Evolutionary conservation across 2,329 filamentous ascomycete species (phyloP).

Genomic region (Sporothrix pseudoabietina): DNA sequence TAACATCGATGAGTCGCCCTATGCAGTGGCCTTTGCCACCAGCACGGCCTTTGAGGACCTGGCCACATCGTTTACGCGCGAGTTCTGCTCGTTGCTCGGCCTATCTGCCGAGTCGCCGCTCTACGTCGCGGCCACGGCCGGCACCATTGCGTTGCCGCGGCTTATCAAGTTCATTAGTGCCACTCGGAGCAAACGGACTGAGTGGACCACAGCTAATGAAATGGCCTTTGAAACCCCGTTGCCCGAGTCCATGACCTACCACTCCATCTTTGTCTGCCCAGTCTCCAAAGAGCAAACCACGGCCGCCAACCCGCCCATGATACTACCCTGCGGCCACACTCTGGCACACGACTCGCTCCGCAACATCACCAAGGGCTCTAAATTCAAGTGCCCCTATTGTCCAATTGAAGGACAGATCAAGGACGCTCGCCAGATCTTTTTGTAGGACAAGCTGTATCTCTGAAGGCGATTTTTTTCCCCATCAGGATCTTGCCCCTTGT

Average conservation of each 20-base stretch:
- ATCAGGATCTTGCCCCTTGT: neutral
- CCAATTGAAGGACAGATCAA: conserved; percentile 77
- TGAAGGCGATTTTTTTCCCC: neutral
- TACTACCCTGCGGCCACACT: conserved; percentile 94
- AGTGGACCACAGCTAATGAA: conserved; percentile 92
- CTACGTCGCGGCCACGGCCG: conserved; percentile 89
- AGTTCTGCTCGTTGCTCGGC: conserved; percentile 90
- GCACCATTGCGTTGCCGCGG: conserved; percentile 85
- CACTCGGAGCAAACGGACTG: conserved; percentile 85
- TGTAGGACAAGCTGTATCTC: conserved; percentile 46
- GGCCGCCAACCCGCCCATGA: conserved; percentile 90
- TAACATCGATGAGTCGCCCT: conserved; percentile 77
- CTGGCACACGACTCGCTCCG: conserved; percentile 82
- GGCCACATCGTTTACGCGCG: conserved; percentile 81
- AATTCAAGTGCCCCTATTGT: conserved; percentile 97
- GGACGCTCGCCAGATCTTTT: conserved; percentile 73
- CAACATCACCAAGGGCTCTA: conserved; percentile 72
- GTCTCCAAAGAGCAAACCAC: conserved; percentile 97
- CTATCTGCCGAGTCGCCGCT: conserved; percentile 89
- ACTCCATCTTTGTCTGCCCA: conserved; percentile 96
- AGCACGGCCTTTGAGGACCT: conserved; percentile 72
- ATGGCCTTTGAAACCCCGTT: conserved; percentile 74
- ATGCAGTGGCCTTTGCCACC: conserved; percentile 75
- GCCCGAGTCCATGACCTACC: conserved; percentile 69
- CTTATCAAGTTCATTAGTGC: conserved; percentile 86